These are phyloP conservation scores for Lycium barbarum DNA, from an alignment of 257 asterid genomes.

Conservation along the genomic window DNA sequence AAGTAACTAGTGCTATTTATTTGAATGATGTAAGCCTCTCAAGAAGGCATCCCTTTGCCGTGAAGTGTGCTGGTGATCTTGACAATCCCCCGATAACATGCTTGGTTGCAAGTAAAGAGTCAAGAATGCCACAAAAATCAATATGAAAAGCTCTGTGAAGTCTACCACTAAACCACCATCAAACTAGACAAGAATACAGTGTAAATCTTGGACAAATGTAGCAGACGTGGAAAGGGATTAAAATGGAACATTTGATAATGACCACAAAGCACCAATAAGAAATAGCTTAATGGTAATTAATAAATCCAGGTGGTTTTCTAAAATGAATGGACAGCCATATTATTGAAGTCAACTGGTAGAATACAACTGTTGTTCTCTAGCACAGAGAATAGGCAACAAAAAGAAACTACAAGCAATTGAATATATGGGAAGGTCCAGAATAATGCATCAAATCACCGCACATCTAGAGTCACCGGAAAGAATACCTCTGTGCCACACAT, in stretches of 20 bases:
- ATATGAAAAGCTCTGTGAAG: background rate
- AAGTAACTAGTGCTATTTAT: background rate
- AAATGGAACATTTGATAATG: background rate
- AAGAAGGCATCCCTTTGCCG: background rate
- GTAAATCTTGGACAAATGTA: background rate
- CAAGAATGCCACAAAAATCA: conserved; percentile 10
- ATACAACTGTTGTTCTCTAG: background rate
- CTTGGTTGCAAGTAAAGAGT: background rate
- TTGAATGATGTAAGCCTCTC: background rate
- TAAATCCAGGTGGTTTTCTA: background rate
- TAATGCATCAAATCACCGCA: conserved; percentile 14
- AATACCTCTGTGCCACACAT: conserved; percentile 84
- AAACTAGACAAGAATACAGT: conserved; percentile 8
- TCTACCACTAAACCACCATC: conserved; percentile 19
- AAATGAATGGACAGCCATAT: background rate
- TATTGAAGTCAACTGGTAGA: background rate
- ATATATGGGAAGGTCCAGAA: conserved; percentile 7
- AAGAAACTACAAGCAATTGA: background rate
- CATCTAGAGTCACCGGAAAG: conserved; percentile 4
- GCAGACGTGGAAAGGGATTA: background rate
- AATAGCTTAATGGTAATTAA: background rate
- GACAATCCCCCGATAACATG: conserved; percentile 13
- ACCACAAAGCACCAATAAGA: background rate
- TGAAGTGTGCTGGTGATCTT: background rate
- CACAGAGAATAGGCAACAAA: conserved; percentile 6